Evolutionary conservation across 345 rosid species (phyloP), one percentile per base, ranked within the genome.

Genomic region (Boechera divaricarpa): DNA sequence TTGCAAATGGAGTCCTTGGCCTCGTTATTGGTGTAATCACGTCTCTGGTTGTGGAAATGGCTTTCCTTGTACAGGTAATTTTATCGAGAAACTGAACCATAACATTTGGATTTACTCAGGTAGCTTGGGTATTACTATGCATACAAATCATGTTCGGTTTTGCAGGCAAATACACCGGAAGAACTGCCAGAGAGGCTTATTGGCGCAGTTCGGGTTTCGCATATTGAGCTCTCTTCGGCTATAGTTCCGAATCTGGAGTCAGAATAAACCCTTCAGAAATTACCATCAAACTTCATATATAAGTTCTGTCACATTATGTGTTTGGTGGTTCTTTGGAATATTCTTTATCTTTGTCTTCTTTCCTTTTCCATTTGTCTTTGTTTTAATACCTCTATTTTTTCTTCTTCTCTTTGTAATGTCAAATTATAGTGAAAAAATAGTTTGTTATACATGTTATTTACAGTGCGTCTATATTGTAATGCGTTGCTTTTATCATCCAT

Each of bases 1-100:
- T 96, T 68, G 99, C 98, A 63, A 96, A 93, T 71, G 99, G 99
- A 81, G 99, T 96, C 68, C 74, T 96, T 73, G 98, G 99, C 41
- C 98, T 96, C 38, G 99, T 93, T 49, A 81, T 93, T 76, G 98
- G 99, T 45, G 93, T 93, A 54, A 88, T 96, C 62, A 93, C 87
- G 10, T 73, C 97, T 1, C 80, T 96, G 79, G 98, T 96, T 49
- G 97, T 96, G 26, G 99, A 96, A 77, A 96, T 93, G 99, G 98
- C 99, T 75, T 93, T 96, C 79, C 96, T 96, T 84, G 97, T 96
- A 83, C 99, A 95, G 96, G 80, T 80, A 66, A 45, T 48, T 3
- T 44, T 18, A 32, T 39, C 6, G 5, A 67, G 4, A 24, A 52
- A 33, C 33, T 10, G 32, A 67, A 7, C 24, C 13, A 16, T 15